A percentile compares a stretch with the other conserved stretches of the same genome.
These are phyloP conservation scores for Dactylellina parvicollis DNA, from an alignment of 2,329 filamentous ascomycete genomes.

Conservation along the genomic window DNA sequence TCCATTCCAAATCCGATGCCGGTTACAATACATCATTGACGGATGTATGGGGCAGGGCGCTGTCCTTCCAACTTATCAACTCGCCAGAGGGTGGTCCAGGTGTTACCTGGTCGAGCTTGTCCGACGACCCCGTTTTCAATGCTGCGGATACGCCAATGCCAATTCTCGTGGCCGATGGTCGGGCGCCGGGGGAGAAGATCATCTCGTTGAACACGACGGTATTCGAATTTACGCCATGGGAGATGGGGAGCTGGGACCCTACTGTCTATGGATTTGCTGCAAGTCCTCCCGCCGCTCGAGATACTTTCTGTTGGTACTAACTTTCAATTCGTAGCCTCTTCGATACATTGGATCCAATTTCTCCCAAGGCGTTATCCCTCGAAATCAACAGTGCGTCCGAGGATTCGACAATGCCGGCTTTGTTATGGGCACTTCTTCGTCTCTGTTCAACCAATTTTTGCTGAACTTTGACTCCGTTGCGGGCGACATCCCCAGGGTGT, in stretches of 20 bases:
- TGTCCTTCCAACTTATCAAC: constrained; percentile 41
- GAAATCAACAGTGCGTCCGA: constrained; percentile 71
- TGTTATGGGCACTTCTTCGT: constrained; percentile 85
- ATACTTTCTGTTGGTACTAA: background rate
- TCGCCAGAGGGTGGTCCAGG: constrained; percentile 60
- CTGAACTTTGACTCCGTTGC: constrained; percentile 70
- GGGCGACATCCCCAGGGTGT: constrained; percentile 58
- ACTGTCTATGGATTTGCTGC: constrained; percentile 72
- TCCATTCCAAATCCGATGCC: constrained; percentile 71
- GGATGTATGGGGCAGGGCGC: constrained; percentile 74
- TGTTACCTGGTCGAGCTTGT: constrained; percentile 87
- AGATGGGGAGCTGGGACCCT: constrained; percentile 80
- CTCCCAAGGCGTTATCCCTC: constrained; percentile 67
- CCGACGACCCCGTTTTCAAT: constrained; percentile 70
- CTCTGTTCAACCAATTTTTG: constrained; percentile 83
- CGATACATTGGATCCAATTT: constrained; percentile 79
- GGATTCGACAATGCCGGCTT: constrained; percentile 86
- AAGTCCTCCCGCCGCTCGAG: background rate
- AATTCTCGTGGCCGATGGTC: constrained; percentile 75
- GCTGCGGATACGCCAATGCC: constrained; percentile 75
- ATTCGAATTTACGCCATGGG: constrained; percentile 81
- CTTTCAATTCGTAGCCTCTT: constrained; percentile 66
- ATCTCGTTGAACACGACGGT: constrained; percentile 78
- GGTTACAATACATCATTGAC: constrained; percentile 78
- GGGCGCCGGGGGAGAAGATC: constrained; percentile 70